phyloP scores from a whole-genome alignment of 177 flowering plant genomes.

The Vitis hybrid region DNA sequence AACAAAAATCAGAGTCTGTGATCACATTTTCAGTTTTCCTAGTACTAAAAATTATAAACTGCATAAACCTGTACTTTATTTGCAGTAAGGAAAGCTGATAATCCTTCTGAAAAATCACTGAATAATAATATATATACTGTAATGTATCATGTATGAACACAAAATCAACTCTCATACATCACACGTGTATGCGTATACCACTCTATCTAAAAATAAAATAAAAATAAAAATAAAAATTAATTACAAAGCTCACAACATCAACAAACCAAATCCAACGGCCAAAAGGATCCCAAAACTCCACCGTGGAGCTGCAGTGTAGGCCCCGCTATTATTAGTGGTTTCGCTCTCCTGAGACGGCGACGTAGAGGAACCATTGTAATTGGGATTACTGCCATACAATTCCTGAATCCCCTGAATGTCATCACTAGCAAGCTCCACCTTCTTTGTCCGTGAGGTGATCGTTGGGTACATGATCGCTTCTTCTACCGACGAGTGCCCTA shows the following conservation, averaged over 20 bases:
- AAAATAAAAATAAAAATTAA: no score
- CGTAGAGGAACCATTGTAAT: constrained; percentile 23
- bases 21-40: no score
- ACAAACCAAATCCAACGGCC: constrained; percentile 12
- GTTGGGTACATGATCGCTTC: constrained; percentile 81
- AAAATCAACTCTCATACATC: no score
- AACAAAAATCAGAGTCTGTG: no score
- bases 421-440: constrained; percentile 47
- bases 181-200: background rate
- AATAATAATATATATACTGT: background rate
- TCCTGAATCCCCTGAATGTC: constrained; percentile 66
- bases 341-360: constrained; percentile 32
- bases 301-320: background rate
- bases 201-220: background rate
- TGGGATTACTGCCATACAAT: constrained; percentile 68
- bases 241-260: constrained; percentile 7
- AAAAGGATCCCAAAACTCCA: constrained; percentile 8
- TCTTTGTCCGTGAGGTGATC: constrained; percentile 42
- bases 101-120: background rate
- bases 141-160: no score
- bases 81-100: no score
- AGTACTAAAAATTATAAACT: no score
- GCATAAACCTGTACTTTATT: no score
- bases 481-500: constrained; percentile 73
- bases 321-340: constrained; percentile 15